Base-by-base conservation (phyloP, 148 eudicot species). In the Cornus kousa region DNA sequence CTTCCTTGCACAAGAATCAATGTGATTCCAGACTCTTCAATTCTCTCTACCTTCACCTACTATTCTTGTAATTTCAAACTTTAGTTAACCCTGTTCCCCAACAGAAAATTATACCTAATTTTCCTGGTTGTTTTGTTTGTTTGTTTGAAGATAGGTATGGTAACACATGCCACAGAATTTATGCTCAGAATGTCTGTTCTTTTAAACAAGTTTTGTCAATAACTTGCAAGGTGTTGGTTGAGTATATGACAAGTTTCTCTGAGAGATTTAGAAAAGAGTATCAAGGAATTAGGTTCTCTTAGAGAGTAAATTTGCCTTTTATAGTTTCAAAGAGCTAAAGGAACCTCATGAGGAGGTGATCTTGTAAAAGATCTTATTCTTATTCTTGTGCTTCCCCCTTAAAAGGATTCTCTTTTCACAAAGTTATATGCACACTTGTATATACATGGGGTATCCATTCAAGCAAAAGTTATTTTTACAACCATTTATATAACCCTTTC, bases 21-120 rank as follows among this genome's bases (percentile, higher is more conserved):
- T 62, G 66, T 17, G 19, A 62, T 11, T 11, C 7, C 7, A 4
- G 59, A 62, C 5, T 57, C 13, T 57, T 57, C 64, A 17, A 0
- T 24, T 24, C 37, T 72, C 74, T 77, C 62, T 72, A 82, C 65
- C 68, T 75, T 82, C 76, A 81, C 86, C 87, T 53, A 88, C 80
- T 74, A 83, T 87, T 84, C 87, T 82, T 74, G 74, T 74, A 68
- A 79, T 80, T 77, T 85, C 84, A 85, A 81, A 74, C 79, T 59
- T 67, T 23, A 60, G 83, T 70, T 68, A 83, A 80, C 85, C 73
- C 65, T 84, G 84, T 80, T 67, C 82, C 84, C 68, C 55, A 11
- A 7, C 22, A 17, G n/a, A 46, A 57, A 76, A 37, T 31, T 9
- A 37, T 43, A 77, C 80, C 68, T 50, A 81, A 74, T 66, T 32